Base-by-base conservation (phyloP, 257 asterid species). In the Euphrasia confusa region DNA sequence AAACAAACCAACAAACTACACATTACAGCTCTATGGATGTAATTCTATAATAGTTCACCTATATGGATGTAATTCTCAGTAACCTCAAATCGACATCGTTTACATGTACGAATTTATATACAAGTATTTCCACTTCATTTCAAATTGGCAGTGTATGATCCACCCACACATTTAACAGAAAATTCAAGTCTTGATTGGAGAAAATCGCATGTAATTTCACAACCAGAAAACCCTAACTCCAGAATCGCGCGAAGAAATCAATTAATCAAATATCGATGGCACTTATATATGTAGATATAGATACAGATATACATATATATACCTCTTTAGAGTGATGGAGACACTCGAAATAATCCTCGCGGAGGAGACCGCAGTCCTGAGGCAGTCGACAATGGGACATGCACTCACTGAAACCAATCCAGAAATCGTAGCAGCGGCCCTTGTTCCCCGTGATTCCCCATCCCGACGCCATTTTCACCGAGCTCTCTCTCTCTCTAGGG, bases 241-340 rank as follows among this genome's bases (percentile, higher is more conserved):
- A 24, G n/a, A 53, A 7, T 21, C 32, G 10, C 26, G 3, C 58
- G 10, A 11, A 8, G 18, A 30, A 33, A 40, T 39, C 54, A 7
- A 26, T 21, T 32, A n/a, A 44, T 17, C 47, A 60, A 56, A 15
- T 12, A 54, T 6, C 3, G 37, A 13, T 33, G 6, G 4, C 50
- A 4, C 48, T 35, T 60, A 14, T 48, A 18, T 6, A 15, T 17
- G 14, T 5, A 47, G 4, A 13, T 1, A 40, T 2, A 50, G 2
- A 50, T 39, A 44, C 3, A 45, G 1, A 45, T 12, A 18, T 15
- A 68, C n/a, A 8, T 9, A 59, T n/a, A 60, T 8, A 12, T 54
- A 78, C 99, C 99, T 92, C 99, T 79, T 92, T 92, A 15, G 99
- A 82, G 70, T 92, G 99, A 68, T 92, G 97, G 67, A 92, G 99